These are phyloP conservation scores for Leptographium lundbergii DNA, from an alignment of 2,329 filamentous ascomycete genomes.

Conservation along the genomic window DNA sequence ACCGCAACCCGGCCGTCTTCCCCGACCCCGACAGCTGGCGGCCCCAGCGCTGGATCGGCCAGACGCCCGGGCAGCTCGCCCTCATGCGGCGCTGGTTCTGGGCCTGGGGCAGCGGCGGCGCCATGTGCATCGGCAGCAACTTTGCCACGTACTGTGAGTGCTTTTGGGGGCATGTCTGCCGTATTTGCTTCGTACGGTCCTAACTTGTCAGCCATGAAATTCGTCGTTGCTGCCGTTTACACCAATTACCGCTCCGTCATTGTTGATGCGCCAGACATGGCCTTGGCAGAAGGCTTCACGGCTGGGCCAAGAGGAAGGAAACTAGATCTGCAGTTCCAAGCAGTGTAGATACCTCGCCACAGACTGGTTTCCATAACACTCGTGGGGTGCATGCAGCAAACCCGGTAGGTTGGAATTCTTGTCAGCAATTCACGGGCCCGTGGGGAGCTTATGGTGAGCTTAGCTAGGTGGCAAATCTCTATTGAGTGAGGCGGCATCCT, in stretches of 20 bases:
- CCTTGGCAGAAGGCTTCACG: background rate
- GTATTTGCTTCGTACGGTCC: background rate
- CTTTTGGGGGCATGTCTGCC: no score
- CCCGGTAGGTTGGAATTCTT: no score
- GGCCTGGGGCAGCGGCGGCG: constrained; percentile 1
- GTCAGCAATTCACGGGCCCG: no score
- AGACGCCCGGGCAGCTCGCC: constrained; percentile 1
- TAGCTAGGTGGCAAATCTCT: no score
- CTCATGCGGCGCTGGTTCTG: constrained; percentile 4
- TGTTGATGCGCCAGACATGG: background rate
- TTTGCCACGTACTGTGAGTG: constrained; percentile 1
- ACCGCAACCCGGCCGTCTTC: background rate
- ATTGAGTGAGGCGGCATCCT: no score
- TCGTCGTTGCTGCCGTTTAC: background rate
- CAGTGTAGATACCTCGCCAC: no score
- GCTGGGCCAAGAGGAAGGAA: background rate
- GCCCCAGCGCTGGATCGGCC: constrained; percentile 2
- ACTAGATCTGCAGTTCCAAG: background rate
- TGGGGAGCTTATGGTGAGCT: no score
- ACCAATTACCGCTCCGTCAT: background rate
- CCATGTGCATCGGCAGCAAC: constrained; percentile 5
- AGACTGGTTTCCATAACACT: no score
- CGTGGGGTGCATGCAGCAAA: no score
- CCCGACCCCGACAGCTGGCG: background rate
- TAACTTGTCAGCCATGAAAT: background rate